Percentiles rank a stretch among this genome's conserved stretches.
These are phyloP conservation scores for Globisporangium polare DNA, from an alignment of 352 stramenopile genomes.

Conservation along the genomic window DNA sequence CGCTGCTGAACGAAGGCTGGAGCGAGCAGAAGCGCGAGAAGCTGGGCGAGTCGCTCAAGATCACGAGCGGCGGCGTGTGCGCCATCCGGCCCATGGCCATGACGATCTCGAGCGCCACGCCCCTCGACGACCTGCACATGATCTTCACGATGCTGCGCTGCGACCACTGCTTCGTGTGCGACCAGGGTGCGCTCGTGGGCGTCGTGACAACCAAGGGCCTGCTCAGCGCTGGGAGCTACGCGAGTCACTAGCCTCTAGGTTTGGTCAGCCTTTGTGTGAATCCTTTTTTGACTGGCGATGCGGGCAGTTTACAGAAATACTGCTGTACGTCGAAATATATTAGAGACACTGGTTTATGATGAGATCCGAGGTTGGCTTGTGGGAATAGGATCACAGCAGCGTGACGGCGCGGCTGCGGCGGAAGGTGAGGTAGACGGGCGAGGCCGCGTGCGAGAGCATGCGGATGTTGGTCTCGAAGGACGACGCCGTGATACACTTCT, in stretches of 20 bases:
- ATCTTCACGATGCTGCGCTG: slow-evolving; percentile 90
- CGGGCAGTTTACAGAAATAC: slow-evolving; percentile 7
- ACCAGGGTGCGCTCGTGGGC: slow-evolving; percentile 75
- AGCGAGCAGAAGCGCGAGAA: slow-evolving; percentile 49
- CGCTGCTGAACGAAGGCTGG: slow-evolving; percentile 72
- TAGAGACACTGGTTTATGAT: background rate
- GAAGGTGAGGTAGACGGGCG: slow-evolving; percentile 84
- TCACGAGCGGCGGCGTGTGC: slow-evolving; percentile 60
- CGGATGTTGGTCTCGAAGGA: slow-evolving; percentile 87
- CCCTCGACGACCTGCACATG: slow-evolving; percentile 86
- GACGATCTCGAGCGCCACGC: slow-evolving; percentile 76
- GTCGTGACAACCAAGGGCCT: slow-evolving; percentile 82
- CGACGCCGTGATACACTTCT: slow-evolving; percentile 82
- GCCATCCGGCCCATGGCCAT: slow-evolving; percentile 74
- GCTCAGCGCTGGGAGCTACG: slow-evolving; percentile 40
- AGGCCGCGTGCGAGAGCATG: slow-evolving; percentile 70
- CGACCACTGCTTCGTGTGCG: slow-evolving; percentile 85
- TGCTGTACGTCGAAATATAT: slow-evolving; percentile 8
- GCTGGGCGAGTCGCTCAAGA: slow-evolving; percentile 56
- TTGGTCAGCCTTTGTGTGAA: slow-evolving; percentile 3
- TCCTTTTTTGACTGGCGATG: background rate
- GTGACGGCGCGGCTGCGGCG: slow-evolving; percentile 56
- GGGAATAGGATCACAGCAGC: slow-evolving; percentile 37
- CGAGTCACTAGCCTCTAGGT: slow-evolving; percentile 3
- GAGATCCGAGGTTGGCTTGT: background rate